Evolutionary conservation across 1,284 basidiomycete species (phyloP).

Genomic region (Boletus mariae): DNA sequence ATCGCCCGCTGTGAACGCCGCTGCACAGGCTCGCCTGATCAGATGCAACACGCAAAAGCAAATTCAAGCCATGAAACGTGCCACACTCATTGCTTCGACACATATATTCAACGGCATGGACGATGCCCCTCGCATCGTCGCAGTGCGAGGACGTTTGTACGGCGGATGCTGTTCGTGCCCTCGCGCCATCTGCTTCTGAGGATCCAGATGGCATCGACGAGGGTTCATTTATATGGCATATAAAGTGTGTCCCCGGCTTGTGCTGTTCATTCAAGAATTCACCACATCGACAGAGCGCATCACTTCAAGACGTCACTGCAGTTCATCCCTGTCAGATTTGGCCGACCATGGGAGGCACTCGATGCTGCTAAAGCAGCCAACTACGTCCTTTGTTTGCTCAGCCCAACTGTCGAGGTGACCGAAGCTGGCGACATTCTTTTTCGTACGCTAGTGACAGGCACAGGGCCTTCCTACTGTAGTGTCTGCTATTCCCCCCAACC

Average conservation of each 20-base stretch:
- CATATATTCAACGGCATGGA: conserved; percentile 75
- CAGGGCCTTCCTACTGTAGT: conserved; percentile 79
- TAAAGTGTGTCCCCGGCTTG: conserved; percentile 48
- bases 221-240: conserved; percentile 48
- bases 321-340: conserved; percentile 74
- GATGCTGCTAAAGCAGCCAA: conserved; percentile 90
- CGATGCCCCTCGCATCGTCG: conserved; percentile 77
- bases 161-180: conserved; percentile 47
- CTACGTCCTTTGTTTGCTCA: conserved; percentile 85
- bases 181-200: conserved; percentile 67
- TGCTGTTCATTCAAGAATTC: background rate
- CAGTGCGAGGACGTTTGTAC: conserved; percentile 68
- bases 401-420: conserved; percentile 79
- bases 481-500: conserved; percentile 49
- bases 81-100: conserved; percentile 63
- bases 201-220: conserved; percentile 32
- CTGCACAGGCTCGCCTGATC: conserved; percentile 63
- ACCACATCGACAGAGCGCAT: conserved; percentile 61
- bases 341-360: conserved; percentile 72
- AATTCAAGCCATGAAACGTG: conserved; percentile 67
- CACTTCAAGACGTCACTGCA: conserved; percentile 89
- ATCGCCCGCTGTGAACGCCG: conserved; percentile 33
- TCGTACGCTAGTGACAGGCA: conserved; percentile 81
- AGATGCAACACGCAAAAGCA: conserved; percentile 81
- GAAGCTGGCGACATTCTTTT: conserved; percentile 87